Percentiles rank a stretch among this genome's conserved stretches.
Evolutionary conservation across 2,329 filamentous ascomycete species (phyloP).

Genomic region (Cercospora zeina): DNA sequence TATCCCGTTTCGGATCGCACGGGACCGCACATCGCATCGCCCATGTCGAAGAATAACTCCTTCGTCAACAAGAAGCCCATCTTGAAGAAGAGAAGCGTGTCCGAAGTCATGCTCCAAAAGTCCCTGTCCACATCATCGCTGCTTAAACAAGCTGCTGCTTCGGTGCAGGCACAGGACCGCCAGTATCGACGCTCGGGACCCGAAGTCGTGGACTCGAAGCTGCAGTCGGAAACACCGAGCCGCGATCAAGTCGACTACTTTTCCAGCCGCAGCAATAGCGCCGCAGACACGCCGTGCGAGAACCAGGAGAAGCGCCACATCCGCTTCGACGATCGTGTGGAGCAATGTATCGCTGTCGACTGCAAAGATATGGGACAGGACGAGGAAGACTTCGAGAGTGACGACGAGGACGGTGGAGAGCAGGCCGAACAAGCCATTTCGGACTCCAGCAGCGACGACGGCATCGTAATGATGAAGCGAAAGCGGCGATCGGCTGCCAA

Average conservation of each 20-base stretch:
- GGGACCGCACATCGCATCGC: slow-evolving; percentile 53
- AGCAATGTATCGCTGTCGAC: slow-evolving; percentile 93
- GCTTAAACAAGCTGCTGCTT: slow-evolving; percentile 83
- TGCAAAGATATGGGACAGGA: slow-evolving; percentile 76
- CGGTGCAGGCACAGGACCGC: slow-evolving; percentile 75
- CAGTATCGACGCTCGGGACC: slow-evolving; percentile 52
- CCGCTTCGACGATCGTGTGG: slow-evolving; percentile 93
- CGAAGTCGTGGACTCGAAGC: slow-evolving; percentile 66
- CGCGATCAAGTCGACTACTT: slow-evolving; percentile 65
- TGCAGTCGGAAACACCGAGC: slow-evolving; percentile 62
- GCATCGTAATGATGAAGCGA: slow-evolving; percentile 78
- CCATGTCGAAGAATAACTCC: slow-evolving; percentile 63
- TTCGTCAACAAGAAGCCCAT: slow-evolving; percentile 85
- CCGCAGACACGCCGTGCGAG: slow-evolving; percentile 62
- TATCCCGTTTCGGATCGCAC: slow-evolving; percentile 51
- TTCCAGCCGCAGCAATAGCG: slow-evolving; percentile 64
- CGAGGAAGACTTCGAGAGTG: slow-evolving; percentile 50
- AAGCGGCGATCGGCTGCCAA: slow-evolving; percentile 53
- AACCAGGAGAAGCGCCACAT: slow-evolving; percentile 75
- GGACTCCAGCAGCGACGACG: slow-evolving; percentile 64
- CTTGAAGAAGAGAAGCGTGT: slow-evolving; percentile 94
- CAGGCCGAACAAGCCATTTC: slow-evolving; percentile 52
- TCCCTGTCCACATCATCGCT: slow-evolving; percentile 86
- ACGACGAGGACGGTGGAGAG: slow-evolving; percentile 42
- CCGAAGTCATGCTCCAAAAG: slow-evolving; percentile 87